Evolutionary conservation across 2,329 filamentous ascomycete genomes (phyloP).

Genomic region (Rugonectria rugulosa): DNA sequence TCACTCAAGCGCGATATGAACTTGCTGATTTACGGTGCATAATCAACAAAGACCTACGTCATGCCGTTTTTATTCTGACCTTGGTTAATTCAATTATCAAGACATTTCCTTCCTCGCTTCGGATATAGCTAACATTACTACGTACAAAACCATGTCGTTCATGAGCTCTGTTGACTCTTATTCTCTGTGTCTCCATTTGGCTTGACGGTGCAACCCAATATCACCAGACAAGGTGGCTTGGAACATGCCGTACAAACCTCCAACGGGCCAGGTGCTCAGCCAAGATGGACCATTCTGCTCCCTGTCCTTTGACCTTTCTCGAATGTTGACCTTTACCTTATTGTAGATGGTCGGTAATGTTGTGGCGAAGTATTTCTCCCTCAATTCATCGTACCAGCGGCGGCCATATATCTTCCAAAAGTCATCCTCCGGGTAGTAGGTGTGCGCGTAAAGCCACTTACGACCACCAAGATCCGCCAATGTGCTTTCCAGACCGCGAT

Average conservation of each 20-base stretch:
- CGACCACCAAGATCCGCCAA: slow-evolving; percentile 71
- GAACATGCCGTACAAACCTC: slow-evolving; percentile 34
- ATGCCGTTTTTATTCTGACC: too few species aligned
- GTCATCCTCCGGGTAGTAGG: slow-evolving; percentile 73
- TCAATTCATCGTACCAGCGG: slow-evolving; percentile 64
- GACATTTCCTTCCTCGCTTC: too few species aligned
- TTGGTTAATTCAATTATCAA: too few species aligned
- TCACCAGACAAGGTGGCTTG: slow-evolving; percentile 28
- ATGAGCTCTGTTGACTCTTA: too few species aligned
- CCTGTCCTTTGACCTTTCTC: slow-evolving; percentile 4
- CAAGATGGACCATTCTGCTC: neutral
- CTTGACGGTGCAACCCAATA: slow-evolving; percentile 21
- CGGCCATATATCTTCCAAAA: slow-evolving; percentile 70
- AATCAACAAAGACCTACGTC: too few species aligned
- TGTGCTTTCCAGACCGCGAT: slow-evolving; percentile 71
- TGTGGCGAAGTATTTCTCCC: slow-evolving; percentile 65
- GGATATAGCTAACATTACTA: too few species aligned
- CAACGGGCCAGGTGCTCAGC: slow-evolving; percentile 28
- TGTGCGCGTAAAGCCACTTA: slow-evolving; percentile 85
- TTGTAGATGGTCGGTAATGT: slow-evolving; percentile 70
- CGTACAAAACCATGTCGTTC: too few species aligned
- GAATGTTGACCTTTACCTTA: slow-evolving; percentile 64
- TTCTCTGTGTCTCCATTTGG: slow-evolving; percentile 20
- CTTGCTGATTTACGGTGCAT: too few species aligned
- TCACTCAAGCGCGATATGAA: too few species aligned